Evolutionary conservation across 768 basidiomycete species (phyloP).

Genomic region (Tubosaeta brunneosetosa): DNA sequence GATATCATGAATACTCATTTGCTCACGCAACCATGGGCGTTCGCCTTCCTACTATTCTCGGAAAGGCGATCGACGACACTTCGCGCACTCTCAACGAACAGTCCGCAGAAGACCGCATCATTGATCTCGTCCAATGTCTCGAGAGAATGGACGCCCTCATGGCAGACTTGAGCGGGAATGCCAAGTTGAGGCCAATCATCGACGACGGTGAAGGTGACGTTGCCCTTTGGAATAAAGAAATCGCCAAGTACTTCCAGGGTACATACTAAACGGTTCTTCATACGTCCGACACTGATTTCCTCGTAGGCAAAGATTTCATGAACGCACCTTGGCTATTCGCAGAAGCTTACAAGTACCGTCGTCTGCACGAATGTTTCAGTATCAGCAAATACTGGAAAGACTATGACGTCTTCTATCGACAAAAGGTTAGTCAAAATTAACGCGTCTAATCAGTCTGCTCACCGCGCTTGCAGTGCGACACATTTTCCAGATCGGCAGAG

Average conservation of each 20-base stretch:
- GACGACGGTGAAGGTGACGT: conserved; percentile 93
- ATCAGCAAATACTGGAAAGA: conserved; percentile 84
- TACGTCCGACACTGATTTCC: not conserved
- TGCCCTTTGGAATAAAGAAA: conserved; percentile 95
- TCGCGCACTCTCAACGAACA: conserved; percentile 85
- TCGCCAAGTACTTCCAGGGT: conserved; percentile 92
- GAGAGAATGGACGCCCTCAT: conserved; percentile 88
- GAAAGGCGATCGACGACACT: conserved; percentile 92
- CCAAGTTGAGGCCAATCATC: conserved; percentile 79
- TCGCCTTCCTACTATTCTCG: conserved; percentile 91
- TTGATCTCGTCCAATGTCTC: conserved; percentile 82
- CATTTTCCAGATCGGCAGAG: conserved; percentile 86
- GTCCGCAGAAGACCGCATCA: conserved; percentile 74
- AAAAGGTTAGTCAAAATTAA: conserved; percentile 54
- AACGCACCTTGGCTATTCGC: conserved; percentile 96
- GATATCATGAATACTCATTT: conserved; percentile 79
- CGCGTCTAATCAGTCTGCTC: not conserved
- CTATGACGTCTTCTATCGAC: conserved; percentile 94
- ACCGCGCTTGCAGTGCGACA: conserved; percentile 64
- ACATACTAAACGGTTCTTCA: conserved; percentile 14
- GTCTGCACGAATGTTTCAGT: conserved; percentile 91
- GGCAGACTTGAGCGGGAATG: conserved; percentile 79
- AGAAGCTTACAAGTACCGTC: conserved; percentile 90
- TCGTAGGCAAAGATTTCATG: conserved; percentile 82
- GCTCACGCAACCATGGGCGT: conserved; percentile 93